Base-by-base conservation (phyloP, 768 basidiomycete genomes). In the Leccinum truebloodii region DNA sequence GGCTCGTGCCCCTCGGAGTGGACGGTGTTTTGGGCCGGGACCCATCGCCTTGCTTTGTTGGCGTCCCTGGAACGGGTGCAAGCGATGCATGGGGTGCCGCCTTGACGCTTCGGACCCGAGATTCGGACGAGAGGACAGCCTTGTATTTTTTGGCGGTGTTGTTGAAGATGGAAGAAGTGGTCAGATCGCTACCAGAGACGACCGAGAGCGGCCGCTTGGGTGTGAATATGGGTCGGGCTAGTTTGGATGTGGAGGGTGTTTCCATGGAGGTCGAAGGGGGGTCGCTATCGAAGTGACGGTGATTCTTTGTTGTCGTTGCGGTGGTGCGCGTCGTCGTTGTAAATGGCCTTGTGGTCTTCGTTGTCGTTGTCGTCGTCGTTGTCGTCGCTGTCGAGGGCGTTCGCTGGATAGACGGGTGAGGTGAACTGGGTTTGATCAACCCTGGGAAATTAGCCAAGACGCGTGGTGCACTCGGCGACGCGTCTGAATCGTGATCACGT, bases 71-170 rank as follows among this genome's bases (percentile, higher is more conserved):
- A 22, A 84, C 80, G 6, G 83, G 73, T 0, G 81, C 68, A 3
- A 85, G 73, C 14, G 74, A 68, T 3, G 61, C 5, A 12, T 70
- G 59, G 9, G 14, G 54, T 8, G 64, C 54, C 8, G 72, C 65
- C 79, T 83, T 58, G 67, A 67, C 14, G 6, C 62, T 54, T 46
- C 74, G 70, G 55, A 64, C 9, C 16, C 74, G 72, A 9, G 79
- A 77, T 60, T 81, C 80, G 7, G 73, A 63, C 2, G 87, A 87
- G 16, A 90, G 71, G 1, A 83, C 68, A 0, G 88, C 84, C 67
- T 87, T 89, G 76, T 87, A 89, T 69, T 87, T 87, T 78, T 86
- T 89, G 66, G 81, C 73, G 8, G 85, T 81, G 3, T 32, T 66
- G 2, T 34, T 66, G 28, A 76, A 72, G n/a, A 74, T 55, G 54